Evolutionary conservation across 768 basidiomycete species (phyloP), one percentile per base, ranked within the genome.

Genomic region (Leucogyrophana mollusca): DNA sequence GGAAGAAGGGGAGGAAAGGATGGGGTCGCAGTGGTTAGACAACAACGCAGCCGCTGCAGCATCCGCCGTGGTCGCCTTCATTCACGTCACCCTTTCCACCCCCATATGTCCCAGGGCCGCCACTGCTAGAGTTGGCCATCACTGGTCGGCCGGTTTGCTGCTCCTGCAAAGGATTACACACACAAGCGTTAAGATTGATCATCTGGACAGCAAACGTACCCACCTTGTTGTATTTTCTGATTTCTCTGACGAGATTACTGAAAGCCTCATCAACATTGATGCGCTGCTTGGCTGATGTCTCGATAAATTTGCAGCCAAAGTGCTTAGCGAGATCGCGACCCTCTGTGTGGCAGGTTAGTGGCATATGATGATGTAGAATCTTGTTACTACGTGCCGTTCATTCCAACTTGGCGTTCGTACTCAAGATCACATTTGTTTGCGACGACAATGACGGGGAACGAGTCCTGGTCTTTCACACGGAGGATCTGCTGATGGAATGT

Each of bases 361-460:
- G 39, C 46, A 14, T 1, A 4, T 11, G 22, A 20, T 24, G 5
- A 9, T 13, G 0, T 40, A 22, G 40, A 34, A 43, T 41, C 11
- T 8, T 1, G 16, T 35, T 10, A 5, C n/a, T 24, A 66, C 74
- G 44, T 51, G 91, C 94, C 94, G 56, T 93, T 90, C 78, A 87
- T 87, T 63, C 91, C 91, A 21, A 98, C 95, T 67, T 97, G 94
- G 45, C 95, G 80, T 67, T 98, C 95, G 61, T 87, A 94, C 62
- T 94, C 94, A 57, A 95, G 73, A 67, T 98, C 95, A 59, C 88
- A 89, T 71, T 98, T 97, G 76, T 98, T 98, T n/a, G 93, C 95
- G 8, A 96, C 92, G 45, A 97, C 83, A 49, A 98, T 89, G 58
- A 95, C 88, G 14, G 95, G 95, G 77, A 97, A 93, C 5, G 82